Percentiles rank a stretch among this genome's conserved stretches.
phyloP scores from a whole-genome alignment of 2,329 filamentous ascomycete genomes.

The Sclerotiophoma versabilis region DNA sequence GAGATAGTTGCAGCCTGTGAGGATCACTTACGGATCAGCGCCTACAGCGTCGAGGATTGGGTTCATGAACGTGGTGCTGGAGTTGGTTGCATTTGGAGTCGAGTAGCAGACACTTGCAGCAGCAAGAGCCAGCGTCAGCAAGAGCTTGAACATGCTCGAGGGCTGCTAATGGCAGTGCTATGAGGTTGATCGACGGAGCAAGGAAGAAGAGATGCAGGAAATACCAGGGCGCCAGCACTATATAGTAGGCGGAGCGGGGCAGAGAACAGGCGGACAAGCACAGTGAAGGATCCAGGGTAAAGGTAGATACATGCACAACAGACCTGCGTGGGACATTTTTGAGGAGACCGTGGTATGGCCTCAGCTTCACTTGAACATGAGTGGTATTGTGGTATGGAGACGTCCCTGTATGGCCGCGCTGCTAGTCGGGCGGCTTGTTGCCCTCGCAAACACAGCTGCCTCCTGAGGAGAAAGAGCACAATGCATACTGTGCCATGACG shows the following conservation, averaged over 20 bases:
- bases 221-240: neutral
- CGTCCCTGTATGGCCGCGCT: neutral
- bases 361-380: neutral
- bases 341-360: constrained; percentile 2
- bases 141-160: constrained; percentile 28
- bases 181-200: neutral
- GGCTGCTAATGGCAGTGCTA: neutral
- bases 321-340: constrained; percentile 11
- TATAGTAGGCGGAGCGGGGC: constrained; percentile 10
- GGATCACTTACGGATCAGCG: constrained; percentile 52
- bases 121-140: constrained; percentile 29
- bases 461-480: no score
- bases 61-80: constrained; percentile 53
- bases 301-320: constrained; percentile 2
- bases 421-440: no score
- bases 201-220: neutral
- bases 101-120: constrained; percentile 23
- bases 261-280: constrained; percentile 1
- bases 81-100: constrained; percentile 19
- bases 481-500: no score
- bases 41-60: constrained; percentile 52
- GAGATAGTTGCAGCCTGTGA: no score
- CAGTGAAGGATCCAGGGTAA: constrained; percentile 8
- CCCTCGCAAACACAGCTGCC: no score
- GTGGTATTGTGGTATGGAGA: neutral